These are phyloP conservation scores for Anastatica hierochuntica DNA, from an alignment of 345 rosid genomes.

Conservation along the genomic window DNA sequence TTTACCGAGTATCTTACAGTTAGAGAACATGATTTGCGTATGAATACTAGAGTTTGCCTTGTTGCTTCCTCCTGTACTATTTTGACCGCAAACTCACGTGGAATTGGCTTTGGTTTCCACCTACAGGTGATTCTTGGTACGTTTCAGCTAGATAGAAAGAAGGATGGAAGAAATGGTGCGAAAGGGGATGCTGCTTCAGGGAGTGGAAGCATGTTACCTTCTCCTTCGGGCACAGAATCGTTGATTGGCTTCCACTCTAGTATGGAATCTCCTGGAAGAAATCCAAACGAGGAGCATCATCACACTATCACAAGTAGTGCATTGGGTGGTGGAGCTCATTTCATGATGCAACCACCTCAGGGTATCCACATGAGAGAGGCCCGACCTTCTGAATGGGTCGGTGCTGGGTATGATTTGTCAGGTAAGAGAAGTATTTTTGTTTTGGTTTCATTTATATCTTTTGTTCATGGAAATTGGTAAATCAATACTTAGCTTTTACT, in stretches of 20 bases:
- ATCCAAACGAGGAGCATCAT: constrained; percentile 40
- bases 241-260: constrained; percentile 36
- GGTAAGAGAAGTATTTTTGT: constrained; percentile 23
- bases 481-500: too few relatives aligned
- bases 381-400: constrained; percentile 44
- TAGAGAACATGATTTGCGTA: too few relatives aligned
- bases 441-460: too few relatives aligned
- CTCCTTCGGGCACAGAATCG: constrained; percentile 38
- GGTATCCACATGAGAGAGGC: constrained; percentile 37
- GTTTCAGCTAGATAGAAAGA: constrained; percentile 49
- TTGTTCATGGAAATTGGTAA: too few relatives aligned
- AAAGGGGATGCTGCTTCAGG: constrained; percentile 45
- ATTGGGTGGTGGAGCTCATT: constrained; percentile 38
- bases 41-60: not conserved
- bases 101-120: not conserved
- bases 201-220: constrained; percentile 41
- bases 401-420: constrained; percentile 38
- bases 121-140: constrained; percentile 69
- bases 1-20: too few relatives aligned
- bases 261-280: constrained; percentile 41
- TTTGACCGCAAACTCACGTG: too few relatives aligned
- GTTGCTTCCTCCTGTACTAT: not conserved
- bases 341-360: constrained; percentile 40
- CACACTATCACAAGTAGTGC: constrained; percentile 24
- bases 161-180: constrained; percentile 31